Conservation (phyloP, 495 filamentous ascomycete species). For the Margaritispora aquatica region DNA sequence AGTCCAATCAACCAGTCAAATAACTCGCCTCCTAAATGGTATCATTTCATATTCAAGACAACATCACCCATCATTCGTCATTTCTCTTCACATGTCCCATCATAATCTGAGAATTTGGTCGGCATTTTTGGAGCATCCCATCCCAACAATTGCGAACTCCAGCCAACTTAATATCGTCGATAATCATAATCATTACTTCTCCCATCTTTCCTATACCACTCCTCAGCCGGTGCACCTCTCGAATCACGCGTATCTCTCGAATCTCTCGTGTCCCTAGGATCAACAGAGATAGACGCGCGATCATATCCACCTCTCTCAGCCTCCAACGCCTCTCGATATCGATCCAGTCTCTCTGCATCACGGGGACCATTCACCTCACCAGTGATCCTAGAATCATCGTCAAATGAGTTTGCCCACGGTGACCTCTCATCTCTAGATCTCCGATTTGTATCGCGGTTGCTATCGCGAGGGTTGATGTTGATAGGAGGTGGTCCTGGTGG, state of each 20-base stretch:
- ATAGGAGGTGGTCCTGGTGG: constrained; percentile 19
- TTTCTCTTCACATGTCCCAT: too few relatives aligned
- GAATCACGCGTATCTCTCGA: too few relatives aligned
- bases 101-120: too few relatives aligned
- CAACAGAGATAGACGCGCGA: constrained; percentile 8
- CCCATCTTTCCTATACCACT: constrained; percentile 19
- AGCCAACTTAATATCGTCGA: neutral
- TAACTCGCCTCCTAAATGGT: too few relatives aligned
- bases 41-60: too few relatives aligned
- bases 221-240: constrained; percentile 15
- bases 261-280: too few relatives aligned
- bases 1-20: too few relatives aligned
- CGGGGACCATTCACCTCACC: constrained; percentile 20
- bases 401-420: constrained; percentile 2
- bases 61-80: too few relatives aligned
- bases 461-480: constrained; percentile 1
- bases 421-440: constrained; percentile 9
- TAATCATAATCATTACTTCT: constrained; percentile 4
- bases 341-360: constrained; percentile 23
- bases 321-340: constrained; percentile 12
- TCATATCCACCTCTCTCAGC: constrained; percentile 8
- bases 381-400: constrained; percentile 14
- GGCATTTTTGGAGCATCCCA: too few relatives aligned
- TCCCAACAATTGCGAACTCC: neutral
- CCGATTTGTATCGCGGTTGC: neutral